Evolutionary conservation across 2,329 filamentous ascomycete genomes (phyloP), one percentile per base, ranked within the genome.

Genomic region (Diaporthe humulicola): DNA sequence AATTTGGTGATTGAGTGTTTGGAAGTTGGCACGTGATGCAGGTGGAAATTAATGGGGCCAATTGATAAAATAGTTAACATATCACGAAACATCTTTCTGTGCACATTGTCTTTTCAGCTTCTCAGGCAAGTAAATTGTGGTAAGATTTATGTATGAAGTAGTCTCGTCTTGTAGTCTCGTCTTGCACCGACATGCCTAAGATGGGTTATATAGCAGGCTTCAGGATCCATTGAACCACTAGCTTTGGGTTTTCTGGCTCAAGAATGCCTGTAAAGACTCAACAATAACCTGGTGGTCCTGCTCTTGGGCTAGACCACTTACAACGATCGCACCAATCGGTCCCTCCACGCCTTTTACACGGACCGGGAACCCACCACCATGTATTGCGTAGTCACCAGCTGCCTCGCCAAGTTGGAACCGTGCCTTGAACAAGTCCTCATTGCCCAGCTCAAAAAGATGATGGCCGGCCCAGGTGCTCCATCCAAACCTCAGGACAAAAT

Each of bases 391-490:
- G 42, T 74, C 72, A 12, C 72, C 72, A 22, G 72, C 72, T 33
- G 54, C 60, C 72, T 74, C 54, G 28, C 72, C 72, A 22, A 70
- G 64, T 22, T 74, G 72, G 42, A 74, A 70, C 30, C 64, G 48
- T 10, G 72, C 64, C 64, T 70, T 74, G 64, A 74, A 74, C 19
- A n/a, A 30, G 12, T 70, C 72, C 54, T 74, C 72, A 30, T 74
- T 70, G 30, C 72, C 72, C 72, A 28, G 50, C n/a, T 60, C 72
- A 36, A 74, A 74, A 38, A 70, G 42, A 45, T 74, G 56, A 30
- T 74, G 72, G 66, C 64, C 72, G 10, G 72, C 72, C 72, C 72
- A 70, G 40, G 64, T 60, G 64, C 72, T 74, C 72, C 72, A 74
- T 45, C 72, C 72, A 25, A 70, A 74, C 22, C 72, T 50, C 10